Evolutionary conservation across 345 rosid species (phyloP), one percentile per base, ranked within the genome.

Genomic region (Diplotaxis tenuifolia): DNA sequence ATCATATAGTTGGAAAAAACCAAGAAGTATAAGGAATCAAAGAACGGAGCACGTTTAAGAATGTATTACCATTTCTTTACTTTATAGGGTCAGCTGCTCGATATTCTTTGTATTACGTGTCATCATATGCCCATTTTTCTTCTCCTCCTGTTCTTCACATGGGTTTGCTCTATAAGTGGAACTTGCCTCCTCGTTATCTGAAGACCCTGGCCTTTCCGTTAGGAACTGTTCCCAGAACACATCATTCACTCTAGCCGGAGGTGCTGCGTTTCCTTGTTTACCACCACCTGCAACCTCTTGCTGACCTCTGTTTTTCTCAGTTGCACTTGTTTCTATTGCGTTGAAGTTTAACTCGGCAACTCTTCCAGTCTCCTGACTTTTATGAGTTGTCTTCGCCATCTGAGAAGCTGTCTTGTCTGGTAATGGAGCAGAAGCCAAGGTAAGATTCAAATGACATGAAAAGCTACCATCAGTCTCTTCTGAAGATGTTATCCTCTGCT

Each of bases 141-240:
- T 78, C 55, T 86, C 93, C 40, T 79, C 95, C 60, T 81, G 89
- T 63, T 80, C 95, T 22, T 87, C 92, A 29, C 75, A 71, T 49
- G 89, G 75, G 74, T 79, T 86, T 61, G 73, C 88, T 68, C 88
- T 83, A 64, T 81, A 89, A 70, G 72, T 79, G 6, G 96, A 91
- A 72, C 89, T 86, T 31, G 98, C 95, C 84, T 91, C 96, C 54
- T 91, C 97, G 25, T 86, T 88, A 38, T 89, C 92, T 12, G 83
- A 84, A 59, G 89, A 81, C n/a, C 94, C 99, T 0, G 99, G 99
- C 62, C 89, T 84, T 82, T 95, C 99, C 1, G 99, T 92, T 25
- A 95, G 80, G 76, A 90, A 92, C 72, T 90, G 94, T 79, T 95
- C 98, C 99, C 99, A 95, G 79, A 95, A 95, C 40, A 84, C 83